Evolutionary conservation across 2,329 filamentous ascomycete species (phyloP).

Genomic region (Metarhizium sp.): DNA sequence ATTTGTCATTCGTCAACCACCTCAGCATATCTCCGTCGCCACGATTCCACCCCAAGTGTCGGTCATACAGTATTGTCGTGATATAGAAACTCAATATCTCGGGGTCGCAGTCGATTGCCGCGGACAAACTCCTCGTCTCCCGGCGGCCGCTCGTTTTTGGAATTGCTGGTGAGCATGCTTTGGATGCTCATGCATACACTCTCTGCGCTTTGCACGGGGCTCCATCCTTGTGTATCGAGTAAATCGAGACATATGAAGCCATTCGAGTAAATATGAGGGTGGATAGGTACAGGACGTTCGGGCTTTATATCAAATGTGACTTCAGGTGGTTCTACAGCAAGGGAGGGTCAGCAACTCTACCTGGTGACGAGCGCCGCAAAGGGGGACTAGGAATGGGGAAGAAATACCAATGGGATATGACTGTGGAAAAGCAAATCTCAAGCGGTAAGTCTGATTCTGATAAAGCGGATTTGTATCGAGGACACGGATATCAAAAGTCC

Average conservation of each 20-base stretch:
- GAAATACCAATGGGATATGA: slow-evolving; percentile 80
- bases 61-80: slow-evolving; percentile 74
- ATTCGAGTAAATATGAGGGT: slow-evolving; percentile 97
- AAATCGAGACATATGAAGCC: slow-evolving; percentile 97
- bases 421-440: slow-evolving; percentile 78
- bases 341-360: neutral
- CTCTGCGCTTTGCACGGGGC: slow-evolving; percentile 92
- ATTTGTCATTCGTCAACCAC: neutral
- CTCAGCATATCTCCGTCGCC: neutral
- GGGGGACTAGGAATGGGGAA: neutral
- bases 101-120: slow-evolving; percentile 67
- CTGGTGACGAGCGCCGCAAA: neutral
- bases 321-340: slow-evolving; percentile 71
- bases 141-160: slow-evolving; percentile 78
- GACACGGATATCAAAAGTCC: slow-evolving; percentile 86
- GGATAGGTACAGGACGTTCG: slow-evolving; percentile 71
- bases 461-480: slow-evolving; percentile 89
- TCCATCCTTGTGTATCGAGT: slow-evolving; percentile 82
- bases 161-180: slow-evolving; percentile 95
- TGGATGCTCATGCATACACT: slow-evolving; percentile 95
- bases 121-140: slow-evolving; percentile 86
- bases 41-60: neutral
- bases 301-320: slow-evolving; percentile 71
- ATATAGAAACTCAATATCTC: slow-evolving; percentile 89
- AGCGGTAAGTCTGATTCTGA: slow-evolving; percentile 64